Conservation (phyloP, 768 basidiomycete species). For the Postia placenta region DNA sequence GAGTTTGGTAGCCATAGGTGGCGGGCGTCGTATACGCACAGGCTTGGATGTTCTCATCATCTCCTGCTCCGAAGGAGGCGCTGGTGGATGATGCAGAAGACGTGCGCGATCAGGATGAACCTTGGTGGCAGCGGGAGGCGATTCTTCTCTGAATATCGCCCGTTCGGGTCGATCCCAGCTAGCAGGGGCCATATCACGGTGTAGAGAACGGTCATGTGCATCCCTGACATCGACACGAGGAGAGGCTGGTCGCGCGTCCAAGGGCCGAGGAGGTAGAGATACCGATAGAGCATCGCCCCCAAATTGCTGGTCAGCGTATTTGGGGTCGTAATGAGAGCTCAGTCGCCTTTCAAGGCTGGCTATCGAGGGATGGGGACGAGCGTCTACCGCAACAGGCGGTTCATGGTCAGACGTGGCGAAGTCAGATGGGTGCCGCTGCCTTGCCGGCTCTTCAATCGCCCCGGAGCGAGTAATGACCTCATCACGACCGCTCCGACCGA, state of each 20-base stretch:
- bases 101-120: slow-evolving; percentile 16
- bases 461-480: background rate
- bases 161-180: background rate
- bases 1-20: background rate
- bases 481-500: background rate
- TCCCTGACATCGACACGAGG: background rate
- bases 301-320: background rate
- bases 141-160: background rate
- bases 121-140: slow-evolving; percentile 4
- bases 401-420: background rate
- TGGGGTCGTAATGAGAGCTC: background rate
- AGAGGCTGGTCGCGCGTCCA: background rate
- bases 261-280: background rate
- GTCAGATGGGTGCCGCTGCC: background rate
- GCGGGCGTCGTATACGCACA: slow-evolving; percentile 6
- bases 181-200: background rate
- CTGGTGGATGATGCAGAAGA: background rate
- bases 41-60: background rate
- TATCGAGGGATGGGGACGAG: background rate
- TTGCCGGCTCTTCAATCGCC: background rate
- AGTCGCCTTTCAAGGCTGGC: slow-evolving; percentile 4
- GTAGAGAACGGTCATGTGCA: background rate
- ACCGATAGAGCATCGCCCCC: background rate
- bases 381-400: slow-evolving; percentile 1
- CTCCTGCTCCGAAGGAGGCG: background rate